Conservation (phyloP, 768 basidiomycete species). For the Tricholoma sp. region DNA sequence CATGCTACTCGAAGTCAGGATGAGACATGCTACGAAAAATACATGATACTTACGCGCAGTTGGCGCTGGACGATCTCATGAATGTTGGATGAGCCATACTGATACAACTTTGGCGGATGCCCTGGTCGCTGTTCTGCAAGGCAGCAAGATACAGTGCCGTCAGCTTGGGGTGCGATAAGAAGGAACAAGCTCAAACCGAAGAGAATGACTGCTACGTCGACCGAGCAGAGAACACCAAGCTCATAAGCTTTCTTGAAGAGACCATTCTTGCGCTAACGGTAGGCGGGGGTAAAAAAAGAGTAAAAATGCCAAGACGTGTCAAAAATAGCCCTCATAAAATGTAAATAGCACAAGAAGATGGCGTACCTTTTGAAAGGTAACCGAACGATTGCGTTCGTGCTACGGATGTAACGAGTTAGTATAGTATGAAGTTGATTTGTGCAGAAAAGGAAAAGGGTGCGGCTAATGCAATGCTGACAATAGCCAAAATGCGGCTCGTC, state of each 20-base stretch:
- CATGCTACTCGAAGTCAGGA: conserved; percentile 27
- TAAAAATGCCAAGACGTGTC: conserved; percentile 35
- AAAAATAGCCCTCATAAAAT: conserved; percentile 54
- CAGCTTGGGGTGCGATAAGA: conserved; percentile 3
- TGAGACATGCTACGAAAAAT: conserved; percentile 7
- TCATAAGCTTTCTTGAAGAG: conserved; percentile 92
- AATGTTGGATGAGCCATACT: conserved; percentile 73
- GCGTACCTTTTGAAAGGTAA: conserved; percentile 84
- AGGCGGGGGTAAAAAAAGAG: conserved; percentile 25
- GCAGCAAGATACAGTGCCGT: conserved; percentile 31
- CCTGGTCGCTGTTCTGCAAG: conserved; percentile 67
- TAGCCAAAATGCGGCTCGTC: not conserved
- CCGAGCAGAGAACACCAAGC: conserved; percentile 83
- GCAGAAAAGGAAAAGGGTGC: not conserved
- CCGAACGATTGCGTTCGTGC: conserved; percentile 89
- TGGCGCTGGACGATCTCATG: conserved; percentile 69
- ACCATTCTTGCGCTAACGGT: conserved; percentile 72
- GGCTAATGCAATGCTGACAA: conserved; percentile 13
- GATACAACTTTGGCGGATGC: conserved; percentile 77
- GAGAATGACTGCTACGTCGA: conserved; percentile 86
- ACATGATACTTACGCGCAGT: conserved; percentile 32
- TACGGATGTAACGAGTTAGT: conserved; percentile 36
- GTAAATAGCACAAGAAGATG: conserved; percentile 13
- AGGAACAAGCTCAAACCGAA: conserved; percentile 39
- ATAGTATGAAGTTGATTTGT: conserved; percentile 4